Evolutionary conservation across 2,329 filamentous ascomycete species (phyloP).

Genomic region (Mariannaea sp.): DNA sequence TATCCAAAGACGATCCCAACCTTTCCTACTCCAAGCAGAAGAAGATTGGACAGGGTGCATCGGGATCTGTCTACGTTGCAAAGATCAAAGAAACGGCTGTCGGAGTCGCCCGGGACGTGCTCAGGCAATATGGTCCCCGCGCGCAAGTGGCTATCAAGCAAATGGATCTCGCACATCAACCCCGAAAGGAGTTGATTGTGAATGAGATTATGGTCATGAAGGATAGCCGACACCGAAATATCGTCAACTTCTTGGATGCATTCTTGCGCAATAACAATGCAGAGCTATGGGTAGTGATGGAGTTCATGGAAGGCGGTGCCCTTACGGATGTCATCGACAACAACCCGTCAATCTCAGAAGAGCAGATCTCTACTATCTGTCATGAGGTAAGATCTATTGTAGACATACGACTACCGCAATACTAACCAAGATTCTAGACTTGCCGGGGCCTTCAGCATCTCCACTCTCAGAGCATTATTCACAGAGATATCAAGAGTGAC

Average conservation of each 20-base stretch:
- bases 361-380: constrained; percentile 97
- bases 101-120: constrained; percentile 81
- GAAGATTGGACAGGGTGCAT: constrained; percentile 98
- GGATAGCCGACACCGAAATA: constrained; percentile 96
- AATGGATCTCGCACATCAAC: constrained; percentile 98
- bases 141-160: constrained; percentile 98
- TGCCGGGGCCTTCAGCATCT: constrained; percentile 94
- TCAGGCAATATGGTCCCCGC: constrained; percentile 77
- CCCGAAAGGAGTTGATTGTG: constrained; percentile 96
- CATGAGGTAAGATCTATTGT: constrained; percentile 70
- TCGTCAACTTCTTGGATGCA: constrained; percentile 97
- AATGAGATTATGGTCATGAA: constrained; percentile 99
- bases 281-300: constrained; percentile 99
- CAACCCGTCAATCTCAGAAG: constrained; percentile 89
- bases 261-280: constrained; percentile 93
- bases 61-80: constrained; percentile 96
- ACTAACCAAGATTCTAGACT: constrained; percentile 62
- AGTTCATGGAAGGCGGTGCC: constrained; percentile 98
- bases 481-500: constrained; percentile 99
- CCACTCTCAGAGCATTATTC: constrained; percentile 95
- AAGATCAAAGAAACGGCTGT: constrained; percentile 87
- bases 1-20: constrained; percentile 93
- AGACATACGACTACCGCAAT: constrained; percentile 8
- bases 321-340: constrained; percentile 99
- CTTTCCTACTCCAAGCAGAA: constrained; percentile 98